Percentiles rank a stretch among this genome's conserved stretches.
These are phyloP conservation scores for Emmonsia crescens DNA, from an alignment of 2,329 filamentous ascomycete genomes.

Conservation along the genomic window DNA sequence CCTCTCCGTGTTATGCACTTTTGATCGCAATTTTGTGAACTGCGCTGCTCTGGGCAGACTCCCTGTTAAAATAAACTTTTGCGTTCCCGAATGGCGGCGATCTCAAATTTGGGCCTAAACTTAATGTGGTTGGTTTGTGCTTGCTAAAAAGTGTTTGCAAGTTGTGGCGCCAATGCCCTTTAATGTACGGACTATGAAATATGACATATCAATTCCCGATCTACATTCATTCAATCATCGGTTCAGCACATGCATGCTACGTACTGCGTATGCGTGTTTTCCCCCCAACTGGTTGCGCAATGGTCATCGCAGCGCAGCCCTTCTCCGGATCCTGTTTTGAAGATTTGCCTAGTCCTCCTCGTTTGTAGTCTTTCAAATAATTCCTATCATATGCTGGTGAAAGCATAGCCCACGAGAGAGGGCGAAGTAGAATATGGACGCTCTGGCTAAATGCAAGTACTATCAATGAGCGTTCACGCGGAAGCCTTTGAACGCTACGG, in stretches of 20 bases:
- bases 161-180: not conserved
- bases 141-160: not conserved
- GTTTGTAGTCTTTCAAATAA: not conserved
- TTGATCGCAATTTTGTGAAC: not conserved
- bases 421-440: not conserved
- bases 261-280: not conserved
- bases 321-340: not conserved
- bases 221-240: not conserved
- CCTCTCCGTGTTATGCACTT: not conserved
- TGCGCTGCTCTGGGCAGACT: not conserved
- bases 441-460: no score
- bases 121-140: not conserved
- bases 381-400: not conserved
- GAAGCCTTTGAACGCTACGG: not conserved
- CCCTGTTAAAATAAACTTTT: not conserved
- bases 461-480: not conserved
- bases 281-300: not conserved
- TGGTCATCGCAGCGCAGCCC: not conserved
- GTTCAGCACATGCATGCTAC: not conserved
- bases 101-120: not conserved
- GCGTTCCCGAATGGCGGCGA: not conserved
- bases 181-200: not conserved
- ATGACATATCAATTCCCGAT: not conserved
- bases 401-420: not conserved
- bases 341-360: not conserved